Evolutionary conservation across 78 protist genomes (phyloP).

Genomic region (Bigelowiella natans): DNA sequence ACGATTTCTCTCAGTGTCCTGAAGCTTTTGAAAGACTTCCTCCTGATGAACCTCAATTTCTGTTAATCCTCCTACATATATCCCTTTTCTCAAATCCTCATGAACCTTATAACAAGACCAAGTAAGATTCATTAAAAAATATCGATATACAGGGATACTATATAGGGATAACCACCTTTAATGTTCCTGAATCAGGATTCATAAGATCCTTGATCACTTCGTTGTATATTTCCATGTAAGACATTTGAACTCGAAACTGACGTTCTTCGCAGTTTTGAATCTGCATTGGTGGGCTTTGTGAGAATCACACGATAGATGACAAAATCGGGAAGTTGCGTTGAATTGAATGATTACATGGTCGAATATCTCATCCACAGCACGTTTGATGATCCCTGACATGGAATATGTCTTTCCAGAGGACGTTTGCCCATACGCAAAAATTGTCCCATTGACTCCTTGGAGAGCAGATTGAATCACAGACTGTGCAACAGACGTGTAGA

Average conservation of each 20-base stretch:
- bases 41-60: not conserved
- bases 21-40: not conserved
- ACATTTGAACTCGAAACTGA: not conserved
- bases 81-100: not conserved
- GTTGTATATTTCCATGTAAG: not conserved
- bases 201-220: not conserved
- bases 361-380: not conserved
- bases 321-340: too few relatives aligned
- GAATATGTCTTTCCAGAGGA: not conserved
- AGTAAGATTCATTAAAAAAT: too few relatives aligned
- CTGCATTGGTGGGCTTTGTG: not conserved
- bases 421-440: not conserved
- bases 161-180: not conserved
- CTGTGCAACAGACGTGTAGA: not conserved
- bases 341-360: not conserved
- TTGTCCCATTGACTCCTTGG: not conserved
- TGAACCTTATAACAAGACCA: too few relatives aligned
- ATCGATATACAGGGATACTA: too few relatives aligned
- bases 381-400: not conserved
- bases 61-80: not conserved
- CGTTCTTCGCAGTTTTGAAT: not conserved
- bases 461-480: not conserved
- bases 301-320: not conserved
- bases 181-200: not conserved
- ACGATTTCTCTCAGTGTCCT: conserved; percentile 34